Percentiles rank a stretch among this genome's conserved stretches.
Conservation (phyloP, 768 basidiomycete species). For the Suillus subaureus region DNA sequence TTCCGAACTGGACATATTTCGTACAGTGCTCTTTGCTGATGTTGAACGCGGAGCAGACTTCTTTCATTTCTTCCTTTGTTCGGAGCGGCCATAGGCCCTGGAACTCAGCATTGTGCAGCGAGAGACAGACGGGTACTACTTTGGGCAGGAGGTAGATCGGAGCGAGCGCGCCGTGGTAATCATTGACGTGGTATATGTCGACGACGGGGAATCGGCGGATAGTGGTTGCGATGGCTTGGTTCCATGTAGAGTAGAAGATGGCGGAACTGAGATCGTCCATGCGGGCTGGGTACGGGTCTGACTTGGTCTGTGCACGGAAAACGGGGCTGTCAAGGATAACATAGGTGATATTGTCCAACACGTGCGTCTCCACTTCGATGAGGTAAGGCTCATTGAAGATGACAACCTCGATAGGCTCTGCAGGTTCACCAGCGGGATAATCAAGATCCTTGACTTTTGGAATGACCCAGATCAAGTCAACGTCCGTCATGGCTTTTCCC, state of each 20-base stretch:
- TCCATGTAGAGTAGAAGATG: conserved; percentile 98
- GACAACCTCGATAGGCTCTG: conserved; percentile 93
- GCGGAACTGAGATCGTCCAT: conserved; percentile 97
- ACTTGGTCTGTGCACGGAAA: conserved; percentile 94
- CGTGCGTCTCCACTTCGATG: conserved; percentile 93
- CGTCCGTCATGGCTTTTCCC: conserved; percentile 98
- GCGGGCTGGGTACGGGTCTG: conserved; percentile 93
- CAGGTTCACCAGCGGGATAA: conserved; percentile 88
- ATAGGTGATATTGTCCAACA: conserved; percentile 93
- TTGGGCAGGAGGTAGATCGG: conserved; percentile 91
- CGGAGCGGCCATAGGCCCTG: conserved; percentile 96
- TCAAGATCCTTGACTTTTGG: conserved; percentile 96
- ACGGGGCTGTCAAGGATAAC: conserved; percentile 94
- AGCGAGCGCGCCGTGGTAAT: conserved; percentile 92
- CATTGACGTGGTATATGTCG: conserved; percentile 94
- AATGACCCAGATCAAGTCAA: conserved; percentile 90
- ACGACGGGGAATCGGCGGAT: conserved; percentile 84
- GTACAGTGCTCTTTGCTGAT: conserved; percentile 95
- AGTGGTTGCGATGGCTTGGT: conserved; percentile 92
- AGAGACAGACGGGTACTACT: conserved; percentile 86
- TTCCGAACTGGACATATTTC: conserved; percentile 97
- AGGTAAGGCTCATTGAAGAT: conserved; percentile 96
- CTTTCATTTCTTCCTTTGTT: conserved; percentile 98
- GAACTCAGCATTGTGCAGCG: conserved; percentile 96
- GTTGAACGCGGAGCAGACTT: conserved; percentile 97